These are phyloP conservation scores for Prototheca cutis DNA, from an alignment of 163 green algal species.

Conservation along the genomic window DNA sequence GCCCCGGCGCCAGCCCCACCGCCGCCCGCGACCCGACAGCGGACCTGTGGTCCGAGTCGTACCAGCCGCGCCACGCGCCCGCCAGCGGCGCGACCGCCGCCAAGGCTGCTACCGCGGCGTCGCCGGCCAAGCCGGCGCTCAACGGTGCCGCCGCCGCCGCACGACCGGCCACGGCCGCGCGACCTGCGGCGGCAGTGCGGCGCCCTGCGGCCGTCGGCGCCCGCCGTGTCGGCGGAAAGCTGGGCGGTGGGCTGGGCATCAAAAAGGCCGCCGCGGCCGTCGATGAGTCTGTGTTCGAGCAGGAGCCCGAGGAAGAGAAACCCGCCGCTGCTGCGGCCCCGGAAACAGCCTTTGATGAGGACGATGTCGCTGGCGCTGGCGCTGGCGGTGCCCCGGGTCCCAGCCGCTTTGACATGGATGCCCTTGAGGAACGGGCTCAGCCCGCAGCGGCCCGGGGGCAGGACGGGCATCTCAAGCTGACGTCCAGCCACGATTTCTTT, in stretches of 20 bases:
- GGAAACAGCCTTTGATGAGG: constrained; percentile 2
- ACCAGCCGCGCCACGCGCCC: too few relatives aligned
- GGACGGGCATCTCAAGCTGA: constrained; percentile 78
- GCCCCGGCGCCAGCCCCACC: not conserved
- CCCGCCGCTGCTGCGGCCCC: too few relatives aligned
- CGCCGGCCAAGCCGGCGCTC: not conserved
- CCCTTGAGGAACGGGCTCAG: constrained; percentile 19
- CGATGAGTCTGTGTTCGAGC: constrained; percentile 88
- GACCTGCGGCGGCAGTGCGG: constrained; percentile 1
- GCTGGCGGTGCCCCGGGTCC: constrained; percentile 3
- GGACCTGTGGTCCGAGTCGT: not conserved
- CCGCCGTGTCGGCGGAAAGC: constrained; percentile 30
- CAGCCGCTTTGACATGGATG: constrained; percentile 25
- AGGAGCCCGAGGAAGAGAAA: constrained; percentile 50
- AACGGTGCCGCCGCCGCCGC: not conserved
- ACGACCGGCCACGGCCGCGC: not conserved
- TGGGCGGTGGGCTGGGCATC: constrained; percentile 68
- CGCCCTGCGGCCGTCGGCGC: constrained; percentile 4
- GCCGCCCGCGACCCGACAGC: too few relatives aligned
- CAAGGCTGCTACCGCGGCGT: not conserved
- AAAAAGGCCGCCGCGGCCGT: constrained; percentile 65
- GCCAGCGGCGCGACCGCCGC: too few relatives aligned
- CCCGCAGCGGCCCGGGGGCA: constrained; percentile 63
- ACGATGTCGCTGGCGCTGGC: too few relatives aligned
- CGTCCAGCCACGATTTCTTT: constrained; percentile 45